These are phyloP conservation scores for Ascosphaera acerosa DNA, from an alignment of 2,329 filamentous ascomycete species.

Conservation along the genomic window DNA sequence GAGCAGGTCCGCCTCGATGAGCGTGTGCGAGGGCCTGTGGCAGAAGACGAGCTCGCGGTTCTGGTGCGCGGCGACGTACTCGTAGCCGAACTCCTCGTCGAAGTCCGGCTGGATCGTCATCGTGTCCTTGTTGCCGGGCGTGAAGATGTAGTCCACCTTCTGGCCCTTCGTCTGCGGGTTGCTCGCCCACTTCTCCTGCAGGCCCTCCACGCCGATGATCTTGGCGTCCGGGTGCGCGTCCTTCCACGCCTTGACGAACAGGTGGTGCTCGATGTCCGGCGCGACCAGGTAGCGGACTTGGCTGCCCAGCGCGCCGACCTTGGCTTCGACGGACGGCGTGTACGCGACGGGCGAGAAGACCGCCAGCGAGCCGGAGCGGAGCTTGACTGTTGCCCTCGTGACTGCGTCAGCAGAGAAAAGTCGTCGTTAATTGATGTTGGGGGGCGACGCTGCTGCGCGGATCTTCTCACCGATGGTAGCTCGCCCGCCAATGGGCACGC, in stretches of 20 bases:
- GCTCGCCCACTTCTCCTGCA: conserved; percentile 55
- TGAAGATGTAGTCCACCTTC: conserved; percentile 44
- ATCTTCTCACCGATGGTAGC: conserved; percentile 46
- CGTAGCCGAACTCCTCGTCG: conserved; percentile 61
- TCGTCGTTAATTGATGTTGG: not conserved
- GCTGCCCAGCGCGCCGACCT: conserved; percentile 35
- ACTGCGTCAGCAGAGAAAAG: conserved; percentile 4
- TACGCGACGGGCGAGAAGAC: conserved; percentile 82
- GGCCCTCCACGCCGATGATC: conserved; percentile 57
- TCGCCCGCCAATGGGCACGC: conserved; percentile 59
- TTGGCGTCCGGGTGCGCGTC: conserved; percentile 51
- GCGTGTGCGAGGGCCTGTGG: conserved; percentile 49
- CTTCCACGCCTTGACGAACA: conserved; percentile 72
- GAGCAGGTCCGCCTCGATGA: conserved; percentile 74
- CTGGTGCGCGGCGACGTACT: conserved; percentile 53
- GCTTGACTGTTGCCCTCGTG: conserved; percentile 52
- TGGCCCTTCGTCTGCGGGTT: conserved; percentile 29
- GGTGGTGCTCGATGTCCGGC: conserved; percentile 80
- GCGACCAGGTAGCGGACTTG: conserved; percentile 66
- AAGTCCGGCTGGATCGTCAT: conserved; percentile 47
- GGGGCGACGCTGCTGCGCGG: not conserved
- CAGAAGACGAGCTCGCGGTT: conserved; percentile 78
- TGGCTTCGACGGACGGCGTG: conserved; percentile 44
- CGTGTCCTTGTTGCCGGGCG: conserved; percentile 24
- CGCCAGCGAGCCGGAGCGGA: conserved; percentile 52